A percentile compares a stretch with the other conserved stretches of the same genome.
phyloP scores from a whole-genome alignment of 352 stramenopile genomes.

The Elongisporangium senticosum region DNA sequence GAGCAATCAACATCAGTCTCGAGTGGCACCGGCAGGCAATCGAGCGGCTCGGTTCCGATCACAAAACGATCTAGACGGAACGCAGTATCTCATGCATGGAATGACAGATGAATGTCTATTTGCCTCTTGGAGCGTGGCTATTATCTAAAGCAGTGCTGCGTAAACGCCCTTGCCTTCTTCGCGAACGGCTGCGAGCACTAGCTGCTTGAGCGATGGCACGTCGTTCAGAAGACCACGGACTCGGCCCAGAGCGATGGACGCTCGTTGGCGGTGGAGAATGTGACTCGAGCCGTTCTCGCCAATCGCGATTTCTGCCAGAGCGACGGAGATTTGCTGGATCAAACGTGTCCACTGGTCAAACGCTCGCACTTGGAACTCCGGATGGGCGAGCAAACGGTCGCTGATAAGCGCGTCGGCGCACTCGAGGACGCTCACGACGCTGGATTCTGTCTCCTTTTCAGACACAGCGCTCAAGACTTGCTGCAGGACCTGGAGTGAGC shows the following conservation, averaged over 20 bases:
- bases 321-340: slow-evolving; percentile 22
- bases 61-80: no score
- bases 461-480: slow-evolving; percentile 13
- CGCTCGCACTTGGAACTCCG: slow-evolving; percentile 42
- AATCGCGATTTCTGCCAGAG: slow-evolving; percentile 14
- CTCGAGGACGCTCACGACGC: slow-evolving; percentile 9
- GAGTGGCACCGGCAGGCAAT: no score
- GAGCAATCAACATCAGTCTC: no score
- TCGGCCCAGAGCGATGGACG: slow-evolving; percentile 9
- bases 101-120: not conserved
- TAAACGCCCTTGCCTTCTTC: slow-evolving; percentile 4
- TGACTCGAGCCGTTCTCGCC: not conserved
- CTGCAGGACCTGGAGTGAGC: slow-evolving; percentile 31
- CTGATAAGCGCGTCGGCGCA: slow-evolving; percentile 33
- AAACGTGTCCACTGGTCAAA: slow-evolving; percentile 47
- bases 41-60: no score
- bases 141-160: slow-evolving; percentile 25
- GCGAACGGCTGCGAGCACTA: slow-evolving; percentile 20
- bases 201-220: slow-evolving; percentile 35
- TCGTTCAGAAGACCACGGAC: slow-evolving; percentile 26
- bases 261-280: slow-evolving; percentile 3
- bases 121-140: slow-evolving; percentile 1
- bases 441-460: not conserved
- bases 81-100: no score
- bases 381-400: slow-evolving; percentile 32